Base-by-base conservation (phyloP, 352 stramenopile species). In the Pythium phragmitis region DNA sequence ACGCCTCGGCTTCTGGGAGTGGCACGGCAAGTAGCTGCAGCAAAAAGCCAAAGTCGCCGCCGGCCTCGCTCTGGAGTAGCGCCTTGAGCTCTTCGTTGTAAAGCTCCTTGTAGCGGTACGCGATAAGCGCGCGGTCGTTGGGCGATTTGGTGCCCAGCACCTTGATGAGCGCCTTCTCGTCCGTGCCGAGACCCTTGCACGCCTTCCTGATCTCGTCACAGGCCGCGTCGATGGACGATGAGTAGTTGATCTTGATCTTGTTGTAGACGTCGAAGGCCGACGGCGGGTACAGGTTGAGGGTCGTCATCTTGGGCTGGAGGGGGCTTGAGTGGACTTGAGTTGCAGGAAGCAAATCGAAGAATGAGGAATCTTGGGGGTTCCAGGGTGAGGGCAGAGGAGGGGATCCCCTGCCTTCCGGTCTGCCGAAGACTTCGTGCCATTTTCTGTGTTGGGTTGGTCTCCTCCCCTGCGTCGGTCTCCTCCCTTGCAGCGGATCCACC, bases 201-300 rank as follows among this genome's bases (percentile, higher is more conserved):
- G 85, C 85, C 48, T 82, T 71, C 52, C 88, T 54, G 64, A 92
- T 88, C 52, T 75, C 69, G 41, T 91, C 68, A 47, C 60, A 76
- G 0, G 73, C 60, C 12, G 76, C 61, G 50, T 92, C 82, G 41
- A 89, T 75, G 26, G 80, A 67, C 0, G 72, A 58, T 1, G 70
- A 60, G 66, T 81, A 89, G 41, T 63, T 65, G 23, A 89, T 59
- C 45, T 57, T 55, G 39, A 62, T 56, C 47, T 81, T 80, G 36
- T 77, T 75, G 78, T 81, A 85, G 46, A 85, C 62, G 63, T 77
- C 74, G 72, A 88, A 76, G 52, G 79, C 80, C 4, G 80, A 79
- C 48, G 79, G 77, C 37, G 85, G 80, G 70, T 94, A 94, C 49
- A 92, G 76, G 73, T 88, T 87, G 47, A 91, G 69, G 46, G 53